These are phyloP conservation scores for Trametes cubensis DNA, from an alignment of 768 basidiomycete species.

Conservation along the genomic window DNA sequence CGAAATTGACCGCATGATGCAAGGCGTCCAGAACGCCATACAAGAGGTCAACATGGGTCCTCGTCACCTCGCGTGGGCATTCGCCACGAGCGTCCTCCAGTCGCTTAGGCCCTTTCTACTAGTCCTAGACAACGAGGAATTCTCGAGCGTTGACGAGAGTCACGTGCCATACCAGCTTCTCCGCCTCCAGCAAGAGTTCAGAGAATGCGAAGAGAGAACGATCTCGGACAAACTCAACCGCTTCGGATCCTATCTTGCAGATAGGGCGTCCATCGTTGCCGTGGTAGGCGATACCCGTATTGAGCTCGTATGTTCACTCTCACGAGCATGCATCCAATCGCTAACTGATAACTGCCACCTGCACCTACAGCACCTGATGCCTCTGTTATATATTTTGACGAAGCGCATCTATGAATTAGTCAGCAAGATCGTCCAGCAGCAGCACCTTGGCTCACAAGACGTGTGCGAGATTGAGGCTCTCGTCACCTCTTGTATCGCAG, in stretches of 20 bases:
- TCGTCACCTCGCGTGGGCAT: not conserved
- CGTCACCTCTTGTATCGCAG: slow-evolving; percentile 8
- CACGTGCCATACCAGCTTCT: slow-evolving; percentile 1
- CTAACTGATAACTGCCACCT: not conserved
- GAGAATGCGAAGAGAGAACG: not conserved
- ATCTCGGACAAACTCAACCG: not conserved
- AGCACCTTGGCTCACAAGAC: not conserved
- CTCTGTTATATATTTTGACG: slow-evolving; percentile 6
- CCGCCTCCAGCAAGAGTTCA: slow-evolving; percentile 13
- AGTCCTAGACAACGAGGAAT: slow-evolving; percentile 4
- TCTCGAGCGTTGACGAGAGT: not conserved
- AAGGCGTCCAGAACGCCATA: not conserved
- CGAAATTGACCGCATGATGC: not conserved
- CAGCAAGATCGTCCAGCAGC: not conserved
- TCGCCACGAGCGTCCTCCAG: not conserved
- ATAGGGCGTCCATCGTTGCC: not conserved
- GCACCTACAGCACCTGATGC: slow-evolving; percentile 14
- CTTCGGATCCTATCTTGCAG: not conserved
- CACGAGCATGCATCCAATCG: too few species aligned
- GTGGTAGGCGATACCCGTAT: slow-evolving; percentile 6
- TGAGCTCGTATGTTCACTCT: slow-evolving; percentile 8
- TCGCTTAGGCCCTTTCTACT: slow-evolving; percentile 5
- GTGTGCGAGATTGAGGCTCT: slow-evolving; percentile 3
- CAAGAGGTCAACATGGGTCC: too few species aligned
- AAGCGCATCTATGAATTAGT: not conserved